Conservation (phyloP, 192 early-diverging fungal genomes). For the Neocallimastix lanati region DNA sequence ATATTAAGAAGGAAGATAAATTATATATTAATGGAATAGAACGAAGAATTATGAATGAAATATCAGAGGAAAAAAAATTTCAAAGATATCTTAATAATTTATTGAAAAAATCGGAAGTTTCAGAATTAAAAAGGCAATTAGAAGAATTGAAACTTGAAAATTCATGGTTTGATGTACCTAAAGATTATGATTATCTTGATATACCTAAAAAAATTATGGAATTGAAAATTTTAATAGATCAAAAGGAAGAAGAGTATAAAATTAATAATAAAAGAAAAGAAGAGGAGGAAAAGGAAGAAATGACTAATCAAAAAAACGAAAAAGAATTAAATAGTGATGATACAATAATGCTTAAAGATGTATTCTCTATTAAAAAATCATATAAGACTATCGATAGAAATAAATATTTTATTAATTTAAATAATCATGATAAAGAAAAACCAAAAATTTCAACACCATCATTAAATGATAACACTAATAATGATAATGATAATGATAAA, state of each 20-base stretch:
- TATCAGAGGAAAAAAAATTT: neutral
- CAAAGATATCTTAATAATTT: neutral
- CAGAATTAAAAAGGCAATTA: neutral
- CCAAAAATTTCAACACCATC: too few species aligned
- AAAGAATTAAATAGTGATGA: neutral
- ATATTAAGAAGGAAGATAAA: neutral
- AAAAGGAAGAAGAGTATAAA: neutral
- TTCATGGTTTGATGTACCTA: neutral
- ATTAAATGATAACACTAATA: too few species aligned
- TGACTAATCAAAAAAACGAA: neutral
- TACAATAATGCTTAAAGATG: neutral
- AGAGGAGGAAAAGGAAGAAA: too few species aligned
- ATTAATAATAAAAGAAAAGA: neutral
- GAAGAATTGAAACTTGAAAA: neutral
- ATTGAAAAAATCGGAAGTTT: neutral
- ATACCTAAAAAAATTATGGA: neutral
- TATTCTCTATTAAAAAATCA: neutral
- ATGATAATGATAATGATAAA: too few species aligned
- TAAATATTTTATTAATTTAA: neutral
- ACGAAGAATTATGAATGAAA: neutral
- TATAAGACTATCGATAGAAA: neutral
- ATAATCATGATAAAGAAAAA: too few species aligned
- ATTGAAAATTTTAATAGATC: neutral
- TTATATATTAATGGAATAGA: neutral
- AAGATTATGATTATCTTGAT: neutral